A percentile compares a stretch with the other conserved stretches of the same genome.
Conservation (phyloP, 768 basidiomycete genomes). For the Trametes maxima region DNA sequence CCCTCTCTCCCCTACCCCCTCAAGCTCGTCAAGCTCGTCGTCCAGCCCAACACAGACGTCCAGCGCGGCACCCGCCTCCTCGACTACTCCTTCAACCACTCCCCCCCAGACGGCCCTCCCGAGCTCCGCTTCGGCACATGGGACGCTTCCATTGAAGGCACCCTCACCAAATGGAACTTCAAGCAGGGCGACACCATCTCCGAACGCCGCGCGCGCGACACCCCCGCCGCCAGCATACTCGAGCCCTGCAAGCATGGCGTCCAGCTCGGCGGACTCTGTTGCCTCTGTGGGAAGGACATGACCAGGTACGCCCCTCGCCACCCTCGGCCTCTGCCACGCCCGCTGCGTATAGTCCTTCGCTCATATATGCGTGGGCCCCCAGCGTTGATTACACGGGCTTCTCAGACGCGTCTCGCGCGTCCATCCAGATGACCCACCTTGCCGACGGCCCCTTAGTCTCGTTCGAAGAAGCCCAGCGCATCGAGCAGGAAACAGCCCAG, state of each 20-base stretch:
- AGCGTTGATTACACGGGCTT: constrained; percentile 87
- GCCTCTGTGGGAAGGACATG: constrained; percentile 94
- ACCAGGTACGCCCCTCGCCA: constrained; percentile 61
- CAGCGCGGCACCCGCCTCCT: constrained; percentile 77
- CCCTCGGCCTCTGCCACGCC: constrained; percentile 20
- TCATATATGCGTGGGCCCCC: constrained; percentile 20
- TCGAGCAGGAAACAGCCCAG: constrained; percentile 81
- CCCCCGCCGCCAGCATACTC: constrained; percentile 62
- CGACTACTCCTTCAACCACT: constrained; percentile 79
- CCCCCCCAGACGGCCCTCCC: constrained; percentile 48
- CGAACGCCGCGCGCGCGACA: constrained; percentile 56
- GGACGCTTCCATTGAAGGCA: constrained; percentile 87
- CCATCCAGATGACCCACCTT: constrained; percentile 93
- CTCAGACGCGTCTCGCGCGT: constrained; percentile 83
- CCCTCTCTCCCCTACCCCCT: constrained; percentile 84
- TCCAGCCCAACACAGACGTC: constrained; percentile 46
- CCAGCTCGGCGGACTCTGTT: constrained; percentile 90
- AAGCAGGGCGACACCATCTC: constrained; percentile 67
- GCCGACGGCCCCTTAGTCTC: constrained; percentile 91
- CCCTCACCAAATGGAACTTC: constrained; percentile 70
- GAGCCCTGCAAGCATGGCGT: constrained; percentile 98
- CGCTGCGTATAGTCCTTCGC: not conserved
- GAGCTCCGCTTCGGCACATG: constrained; percentile 86
- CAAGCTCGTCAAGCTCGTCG: constrained; percentile 72
- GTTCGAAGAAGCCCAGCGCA: constrained; percentile 85